These are phyloP conservation scores for Phytophthora meadii DNA, from an alignment of 352 stramenopile genomes.

Conservation along the genomic window DNA sequence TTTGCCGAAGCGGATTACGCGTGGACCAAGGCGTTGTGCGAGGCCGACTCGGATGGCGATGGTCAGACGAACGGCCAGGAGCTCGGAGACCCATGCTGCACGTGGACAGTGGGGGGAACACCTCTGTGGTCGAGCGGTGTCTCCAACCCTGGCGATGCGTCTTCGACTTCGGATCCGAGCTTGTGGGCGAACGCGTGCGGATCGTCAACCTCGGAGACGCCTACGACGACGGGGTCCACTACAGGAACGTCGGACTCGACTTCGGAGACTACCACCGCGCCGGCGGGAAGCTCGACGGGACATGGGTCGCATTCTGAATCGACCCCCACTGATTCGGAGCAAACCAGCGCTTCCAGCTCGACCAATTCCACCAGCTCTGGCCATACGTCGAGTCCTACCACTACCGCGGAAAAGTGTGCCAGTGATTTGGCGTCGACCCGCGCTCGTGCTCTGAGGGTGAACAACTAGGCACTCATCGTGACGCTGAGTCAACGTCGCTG, in stretches of 20 bases:
- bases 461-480: neutral
- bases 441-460: conserved; percentile 2
- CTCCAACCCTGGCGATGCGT: conserved; percentile 23
- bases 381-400: neutral
- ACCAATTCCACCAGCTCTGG: neutral
- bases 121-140: conserved; percentile 30
- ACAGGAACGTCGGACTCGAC: neutral
- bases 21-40: conserved; percentile 9
- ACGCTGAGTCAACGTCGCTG: neutral
- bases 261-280: neutral
- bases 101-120: conserved; percentile 8
- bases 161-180: conserved; percentile 27
- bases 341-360: neutral
- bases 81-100: conserved; percentile 77
- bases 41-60: conserved; percentile 57
- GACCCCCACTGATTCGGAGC: too few species aligned
- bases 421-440: conserved; percentile 4
- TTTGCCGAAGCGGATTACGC: conserved; percentile 16
- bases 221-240: too few species aligned
- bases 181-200: conserved; percentile 31
- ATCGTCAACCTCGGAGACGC: conserved; percentile 1
- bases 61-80: conserved; percentile 82
- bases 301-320: too few species aligned
- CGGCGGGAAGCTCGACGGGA: neutral
- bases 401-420: conserved; percentile 5